Percentiles rank a stretch among this genome's conserved stretches.
Evolutionary conservation across 2,329 filamentous ascomycete genomes (phyloP).

Genomic region (Microcyclosporella mali): DNA sequence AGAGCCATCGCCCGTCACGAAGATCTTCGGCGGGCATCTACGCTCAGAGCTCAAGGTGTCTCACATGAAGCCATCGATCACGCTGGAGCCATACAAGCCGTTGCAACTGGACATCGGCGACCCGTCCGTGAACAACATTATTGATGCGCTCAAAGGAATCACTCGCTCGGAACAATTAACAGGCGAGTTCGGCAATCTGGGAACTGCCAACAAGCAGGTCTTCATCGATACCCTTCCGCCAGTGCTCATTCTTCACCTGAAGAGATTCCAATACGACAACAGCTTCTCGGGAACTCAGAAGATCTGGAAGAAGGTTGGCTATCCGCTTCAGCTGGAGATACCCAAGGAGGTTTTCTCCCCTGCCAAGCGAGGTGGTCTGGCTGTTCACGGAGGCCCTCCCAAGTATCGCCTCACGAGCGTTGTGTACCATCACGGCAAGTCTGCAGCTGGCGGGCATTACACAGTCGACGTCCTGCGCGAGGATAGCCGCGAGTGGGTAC

Average conservation of each 20-base stretch:
- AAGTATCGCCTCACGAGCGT: slow-evolving; percentile 83
- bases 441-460: slow-evolving; percentile 92
- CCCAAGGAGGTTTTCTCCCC: slow-evolving; percentile 82
- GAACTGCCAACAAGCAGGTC: slow-evolving; percentile 79
- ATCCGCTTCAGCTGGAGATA: slow-evolving; percentile 89
- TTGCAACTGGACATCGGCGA: slow-evolving; percentile 91
- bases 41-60: slow-evolving; percentile 83
- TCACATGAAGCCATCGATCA: slow-evolving; percentile 84
- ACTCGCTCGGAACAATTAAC: slow-evolving; percentile 79
- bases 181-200: slow-evolving; percentile 75
- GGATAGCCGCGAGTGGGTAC: slow-evolving; percentile 92
- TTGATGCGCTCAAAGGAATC: slow-evolving; percentile 80
- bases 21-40: slow-evolving; percentile 88
- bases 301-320: slow-evolving; percentile 97
- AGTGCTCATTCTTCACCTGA: slow-evolving; percentile 88
- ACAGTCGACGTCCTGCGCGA: slow-evolving; percentile 95
- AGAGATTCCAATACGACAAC: slow-evolving; percentile 93
- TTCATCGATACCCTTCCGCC: slow-evolving; percentile 89
- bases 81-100: slow-evolving; percentile 86
- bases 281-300: slow-evolving; percentile 77
- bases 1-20: slow-evolving; percentile 68
- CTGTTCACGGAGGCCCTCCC: slow-evolving; percentile 63
- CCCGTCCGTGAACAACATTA: slow-evolving; percentile 78
- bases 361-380: slow-evolving; percentile 61
- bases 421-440: slow-evolving; percentile 96